Conservation (phyloP, 2,329 filamentous ascomycete species). For the Phoma sp. region DNA sequence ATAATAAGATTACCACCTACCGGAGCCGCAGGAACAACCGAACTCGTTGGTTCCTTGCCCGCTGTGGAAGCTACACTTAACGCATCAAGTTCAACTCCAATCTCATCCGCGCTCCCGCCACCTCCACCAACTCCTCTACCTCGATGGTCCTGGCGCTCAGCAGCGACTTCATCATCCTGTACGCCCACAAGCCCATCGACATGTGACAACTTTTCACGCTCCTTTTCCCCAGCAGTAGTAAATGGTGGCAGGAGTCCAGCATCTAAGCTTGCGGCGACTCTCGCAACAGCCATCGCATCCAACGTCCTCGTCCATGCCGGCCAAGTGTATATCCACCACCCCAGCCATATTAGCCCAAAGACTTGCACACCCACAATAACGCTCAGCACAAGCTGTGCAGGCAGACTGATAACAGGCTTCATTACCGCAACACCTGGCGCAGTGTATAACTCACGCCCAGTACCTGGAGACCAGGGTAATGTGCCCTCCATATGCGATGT, state of each 20-base stretch:
- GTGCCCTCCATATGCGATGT: neutral
- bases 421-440: neutral
- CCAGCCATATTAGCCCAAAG: neutral
- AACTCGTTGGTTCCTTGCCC: neutral
- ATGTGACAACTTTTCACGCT: neutral
- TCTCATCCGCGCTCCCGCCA: neutral
- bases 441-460: constrained; percentile 2
- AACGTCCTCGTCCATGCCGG: constrained; percentile 15
- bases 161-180: neutral
- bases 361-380: neutral
- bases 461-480: neutral
- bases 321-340: neutral
- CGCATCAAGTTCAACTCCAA: neutral
- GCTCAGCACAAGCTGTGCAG: neutral
- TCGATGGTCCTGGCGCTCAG: neutral
- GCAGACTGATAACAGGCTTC: neutral
- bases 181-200: neutral
- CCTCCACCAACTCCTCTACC: too few species aligned
- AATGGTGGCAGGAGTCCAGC: neutral
- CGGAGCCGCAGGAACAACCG: neutral
- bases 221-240: neutral
- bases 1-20: neutral
- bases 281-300: constrained; percentile 14
- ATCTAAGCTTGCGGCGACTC: constrained; percentile 1
- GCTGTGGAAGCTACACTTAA: neutral